Conservation (phyloP, 2,329 filamentous ascomycete species). For the Fusarium haematococcum region DNA sequence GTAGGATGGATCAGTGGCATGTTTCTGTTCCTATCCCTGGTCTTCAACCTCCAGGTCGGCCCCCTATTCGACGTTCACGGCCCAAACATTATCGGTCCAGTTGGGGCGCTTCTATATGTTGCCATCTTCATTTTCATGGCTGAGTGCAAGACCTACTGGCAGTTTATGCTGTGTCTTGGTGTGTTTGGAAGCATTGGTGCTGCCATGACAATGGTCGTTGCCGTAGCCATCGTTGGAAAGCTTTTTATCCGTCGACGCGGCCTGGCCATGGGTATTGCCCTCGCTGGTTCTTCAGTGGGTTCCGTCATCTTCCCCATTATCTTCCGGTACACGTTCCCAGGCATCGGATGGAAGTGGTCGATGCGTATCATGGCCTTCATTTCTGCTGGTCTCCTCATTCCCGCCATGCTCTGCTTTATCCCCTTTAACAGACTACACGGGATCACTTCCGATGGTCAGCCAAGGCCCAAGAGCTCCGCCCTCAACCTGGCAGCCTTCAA, state of each 20-base stretch:
- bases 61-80: slow-evolving; percentile 62
- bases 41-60: slow-evolving; percentile 60
- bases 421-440: slow-evolving; percentile 44
- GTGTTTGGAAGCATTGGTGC: slow-evolving; percentile 56
- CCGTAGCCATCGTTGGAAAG: slow-evolving; percentile 50
- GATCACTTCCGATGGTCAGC: slow-evolving; percentile 3
- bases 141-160: slow-evolving; percentile 60
- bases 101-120: slow-evolving; percentile 52
- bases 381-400: slow-evolving; percentile 41
- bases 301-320: slow-evolving; percentile 51
- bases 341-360: slow-evolving; percentile 50
- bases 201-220: slow-evolving; percentile 51
- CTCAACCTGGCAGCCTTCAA: slow-evolving; percentile 56
- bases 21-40: slow-evolving; percentile 57
- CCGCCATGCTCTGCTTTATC: slow-evolving; percentile 50
- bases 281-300: slow-evolving; percentile 44
- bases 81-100: slow-evolving; percentile 53
- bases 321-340: slow-evolving; percentile 45
- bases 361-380: slow-evolving; percentile 49
- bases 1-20: slow-evolving; percentile 63
- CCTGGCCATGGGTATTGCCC: slow-evolving; percentile 43
- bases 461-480: slow-evolving; percentile 27
- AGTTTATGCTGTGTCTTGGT: slow-evolving; percentile 59
- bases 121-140: slow-evolving; percentile 59
- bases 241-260: slow-evolving; percentile 41